A percentile compares a stretch with the other conserved stretches of the same genome.
Conservation (phyloP, 345 rosid genomes). For the thale cress (Arabidopsis thaliana) region TAIR10.1 NC_003074.8:17312501-17313000, state of each 20-base stretch:
- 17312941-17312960: slow-evolving; percentile 49
- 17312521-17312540: slow-evolving; percentile 69
- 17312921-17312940: slow-evolving; percentile 47
- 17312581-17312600: slow-evolving; percentile 80
- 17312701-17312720: slow-evolving; percentile 79
- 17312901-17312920: slow-evolving; percentile 66
- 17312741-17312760: slow-evolving; percentile 71
- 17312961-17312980: slow-evolving; percentile 57
- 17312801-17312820: slow-evolving; percentile 75
- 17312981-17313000: slow-evolving; percentile 44
- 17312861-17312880: slow-evolving; percentile 67
- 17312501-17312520: slow-evolving; percentile 63
- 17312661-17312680: slow-evolving; percentile 43
- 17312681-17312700: slow-evolving; percentile 47
- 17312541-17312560: slow-evolving; percentile 60
- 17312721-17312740: slow-evolving; percentile 77
- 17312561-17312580: slow-evolving; percentile 80
- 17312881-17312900: slow-evolving; percentile 59
- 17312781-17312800: slow-evolving; percentile 55
- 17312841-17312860: slow-evolving; percentile 68
- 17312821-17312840: slow-evolving; percentile 65
- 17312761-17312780: slow-evolving; percentile 66
- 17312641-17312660: slow-evolving; percentile 56
- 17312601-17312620: slow-evolving; percentile 61
- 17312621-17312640: slow-evolving; percentile 56